Evolutionary conservation across 768 basidiomycete genomes (phyloP), one percentile per base, ranked within the genome.

Genomic region (Lactarius sanguifluus): DNA sequence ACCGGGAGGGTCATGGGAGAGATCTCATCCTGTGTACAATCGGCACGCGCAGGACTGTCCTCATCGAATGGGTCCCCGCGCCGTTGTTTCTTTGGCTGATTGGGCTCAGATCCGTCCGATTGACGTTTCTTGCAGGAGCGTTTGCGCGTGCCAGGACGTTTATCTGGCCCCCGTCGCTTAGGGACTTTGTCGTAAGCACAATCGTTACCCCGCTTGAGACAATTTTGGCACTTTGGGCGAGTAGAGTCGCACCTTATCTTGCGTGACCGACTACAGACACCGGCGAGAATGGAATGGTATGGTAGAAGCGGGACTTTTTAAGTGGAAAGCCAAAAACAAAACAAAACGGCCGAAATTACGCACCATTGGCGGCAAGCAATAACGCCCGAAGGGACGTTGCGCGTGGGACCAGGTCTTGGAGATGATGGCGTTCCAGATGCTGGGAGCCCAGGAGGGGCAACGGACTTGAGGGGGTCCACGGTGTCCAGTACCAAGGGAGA

Each of bases 221-320:
- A 92, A 78, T 93, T 93, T 80, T 87, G 85, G 80, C 91, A 93
- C 64, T 82, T 81, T 70, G 91, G 91, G 74, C 91, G 82, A 40
- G 86, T 89, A 64, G 91, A 92, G 76, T 92, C 91, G 80, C 91
- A 93, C 66, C 88, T 86, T 72, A 92, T 92, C 82, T 93, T 93
- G 75, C 91, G 85, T 69, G 85, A 83, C 71, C 91, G 91, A 77
- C 91, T 92, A 79, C 75, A 71, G 62, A 72, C 69, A 70, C 66
- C 66, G 64, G 66, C 67, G 66, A 47, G 52, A 62, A 64, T 57
- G 54, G 57, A 59, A 32, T 23, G 34, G 50, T 45, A 40, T 25
- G 47, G 47, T 64, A 62, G 52, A 61, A 64, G 65, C 57, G 52
- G 61, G 65, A 56, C 71, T 70, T 62, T 73, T 55, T 43, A 43